phyloP scores from a whole-genome alignment of 179 eudicot species.

The Vitellaria paradoxa region DNA sequence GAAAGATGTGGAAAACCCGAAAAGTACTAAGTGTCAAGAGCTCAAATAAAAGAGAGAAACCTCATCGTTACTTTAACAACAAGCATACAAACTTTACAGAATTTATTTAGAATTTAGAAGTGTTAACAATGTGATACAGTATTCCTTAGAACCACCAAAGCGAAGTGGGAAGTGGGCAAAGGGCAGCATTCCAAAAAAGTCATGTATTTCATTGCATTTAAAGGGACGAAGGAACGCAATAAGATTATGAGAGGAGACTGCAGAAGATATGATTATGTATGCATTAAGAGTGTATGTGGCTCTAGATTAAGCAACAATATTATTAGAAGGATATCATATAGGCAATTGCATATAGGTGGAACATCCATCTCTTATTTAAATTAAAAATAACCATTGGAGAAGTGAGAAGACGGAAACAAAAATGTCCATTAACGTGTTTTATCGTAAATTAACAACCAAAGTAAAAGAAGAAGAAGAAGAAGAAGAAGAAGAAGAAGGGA shows the following conservation, averaged over 20 bases:
- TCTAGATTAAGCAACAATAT: neutral
- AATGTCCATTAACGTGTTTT: no score
- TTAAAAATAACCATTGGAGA: no score
- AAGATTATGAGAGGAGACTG: neutral
- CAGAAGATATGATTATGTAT: neutral
- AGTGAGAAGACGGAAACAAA: no score
- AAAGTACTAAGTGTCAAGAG: no score
- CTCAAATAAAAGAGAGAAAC: neutral
- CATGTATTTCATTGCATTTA: neutral
- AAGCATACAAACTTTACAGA: neutral
- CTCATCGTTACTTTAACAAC: neutral
- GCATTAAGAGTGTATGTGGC: neutral
- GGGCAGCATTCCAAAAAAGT: neutral
- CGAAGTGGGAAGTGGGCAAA: neutral
- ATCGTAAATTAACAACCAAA: no score
- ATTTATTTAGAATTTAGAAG: neutral
- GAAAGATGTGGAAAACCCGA: no score
- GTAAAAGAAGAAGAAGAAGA: no score
- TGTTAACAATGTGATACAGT: neutral
- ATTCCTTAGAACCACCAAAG: neutral
- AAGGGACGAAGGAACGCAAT: neutral
- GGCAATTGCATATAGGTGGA: no score
- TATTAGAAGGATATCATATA: neutral
- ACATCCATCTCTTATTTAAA: no score
- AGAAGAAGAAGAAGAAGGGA: no score